These are phyloP conservation scores for Exophiala sideris DNA, from an alignment of 2,329 filamentous ascomycete species.

Conservation along the genomic window DNA sequence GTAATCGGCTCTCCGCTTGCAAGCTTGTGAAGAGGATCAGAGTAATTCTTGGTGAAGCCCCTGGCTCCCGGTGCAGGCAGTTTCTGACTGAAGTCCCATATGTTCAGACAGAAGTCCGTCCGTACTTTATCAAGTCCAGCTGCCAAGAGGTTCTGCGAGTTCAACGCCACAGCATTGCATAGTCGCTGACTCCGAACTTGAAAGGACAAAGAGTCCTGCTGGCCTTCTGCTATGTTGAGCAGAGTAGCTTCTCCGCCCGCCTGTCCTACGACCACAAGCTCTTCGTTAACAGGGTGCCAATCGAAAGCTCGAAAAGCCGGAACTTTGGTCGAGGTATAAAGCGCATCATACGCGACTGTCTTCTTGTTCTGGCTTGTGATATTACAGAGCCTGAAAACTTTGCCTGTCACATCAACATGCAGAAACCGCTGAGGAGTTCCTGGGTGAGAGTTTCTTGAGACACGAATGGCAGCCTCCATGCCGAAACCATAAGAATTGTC, in stretches of 20 bases:
- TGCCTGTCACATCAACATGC: slow-evolving; percentile 59
- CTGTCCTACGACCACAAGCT: slow-evolving; percentile 58
- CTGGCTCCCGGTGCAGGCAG: slow-evolving; percentile 35
- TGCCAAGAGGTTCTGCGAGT: slow-evolving; percentile 54
- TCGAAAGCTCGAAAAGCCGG: slow-evolving; percentile 64
- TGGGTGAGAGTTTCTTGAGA: slow-evolving; percentile 57
- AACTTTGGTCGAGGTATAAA: slow-evolving; percentile 54
- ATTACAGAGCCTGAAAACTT: slow-evolving; percentile 57
- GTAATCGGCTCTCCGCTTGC: slow-evolving; percentile 61
- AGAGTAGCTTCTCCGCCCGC: slow-evolving; percentile 61
- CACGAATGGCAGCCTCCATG: slow-evolving; percentile 62
- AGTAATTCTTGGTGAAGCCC: slow-evolving; percentile 23
- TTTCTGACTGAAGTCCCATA: slow-evolving; percentile 58
- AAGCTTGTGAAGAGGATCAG: slow-evolving; percentile 55
- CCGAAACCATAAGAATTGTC: background rate
- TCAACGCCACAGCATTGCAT: slow-evolving; percentile 64
- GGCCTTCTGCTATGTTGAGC: slow-evolving; percentile 52
- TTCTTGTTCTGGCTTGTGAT: slow-evolving; percentile 41
- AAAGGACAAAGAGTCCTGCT: slow-evolving; percentile 49
- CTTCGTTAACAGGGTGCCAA: slow-evolving; percentile 59
- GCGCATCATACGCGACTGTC: slow-evolving; percentile 49
- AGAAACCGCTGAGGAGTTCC: slow-evolving; percentile 54
- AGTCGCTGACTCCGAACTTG: slow-evolving; percentile 61
- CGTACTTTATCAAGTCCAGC: slow-evolving; percentile 61
- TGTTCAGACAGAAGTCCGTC: slow-evolving; percentile 63